These are phyloP conservation scores for Plasmodium adleri DNA, from an alignment of 169 alveolate species.

Conservation along the genomic window DNA sequence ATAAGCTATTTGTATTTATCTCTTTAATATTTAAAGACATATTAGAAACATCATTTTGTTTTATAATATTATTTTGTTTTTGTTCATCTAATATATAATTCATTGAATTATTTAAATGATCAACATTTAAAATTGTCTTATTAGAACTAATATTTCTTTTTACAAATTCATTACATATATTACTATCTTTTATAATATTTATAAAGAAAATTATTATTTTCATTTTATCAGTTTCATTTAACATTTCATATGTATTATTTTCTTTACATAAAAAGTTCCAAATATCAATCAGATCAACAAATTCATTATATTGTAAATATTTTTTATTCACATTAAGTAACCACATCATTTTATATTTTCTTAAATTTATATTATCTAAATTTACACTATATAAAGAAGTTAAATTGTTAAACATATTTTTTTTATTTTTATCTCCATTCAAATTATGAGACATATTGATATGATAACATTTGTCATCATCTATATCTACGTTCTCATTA, in stretches of 20 bases:
- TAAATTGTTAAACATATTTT: background rate
- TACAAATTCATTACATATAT: background rate
- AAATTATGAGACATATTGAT: background rate
- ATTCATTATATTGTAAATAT: background rate
- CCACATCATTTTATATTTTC: constrained; percentile 17
- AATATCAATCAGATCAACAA: constrained; percentile 13
- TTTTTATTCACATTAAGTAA: background rate
- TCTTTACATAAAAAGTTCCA: constrained; percentile 19
- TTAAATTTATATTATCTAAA: background rate
- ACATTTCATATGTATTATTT: constrained; percentile 30
- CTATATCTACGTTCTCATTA: no score
- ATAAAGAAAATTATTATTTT: constrained; percentile 6
- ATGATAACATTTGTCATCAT: no score
- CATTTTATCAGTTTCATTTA: constrained; percentile 16
- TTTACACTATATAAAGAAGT: background rate
- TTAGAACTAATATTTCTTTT: background rate
- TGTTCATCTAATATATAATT: background rate
- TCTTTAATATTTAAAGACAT: background rate
- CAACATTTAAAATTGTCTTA: no score
- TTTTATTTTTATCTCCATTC: background rate
- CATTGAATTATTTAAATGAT: background rate
- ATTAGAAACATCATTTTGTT: background rate
- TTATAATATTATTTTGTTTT: background rate
- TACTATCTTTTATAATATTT: constrained; percentile 24
- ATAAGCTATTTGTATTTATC: background rate